These are phyloP conservation scores for Calonectria pseudoreteaudii DNA, from an alignment of 2,329 filamentous ascomycete species.

Conservation along the genomic window DNA sequence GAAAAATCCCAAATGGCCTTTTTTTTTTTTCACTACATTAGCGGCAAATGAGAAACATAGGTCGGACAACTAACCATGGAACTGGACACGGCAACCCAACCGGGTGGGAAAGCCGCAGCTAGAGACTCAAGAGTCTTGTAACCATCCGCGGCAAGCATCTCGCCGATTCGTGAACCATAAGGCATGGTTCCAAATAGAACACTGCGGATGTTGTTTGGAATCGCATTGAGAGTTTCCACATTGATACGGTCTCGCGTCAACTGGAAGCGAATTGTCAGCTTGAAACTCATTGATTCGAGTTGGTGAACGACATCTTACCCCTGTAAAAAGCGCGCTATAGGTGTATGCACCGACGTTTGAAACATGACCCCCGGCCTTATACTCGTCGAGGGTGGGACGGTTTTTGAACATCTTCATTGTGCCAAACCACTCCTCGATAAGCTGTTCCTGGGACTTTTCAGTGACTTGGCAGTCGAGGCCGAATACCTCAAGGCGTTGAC, in stretches of 20 bases:
- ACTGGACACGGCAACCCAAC: slow-evolving; percentile 39
- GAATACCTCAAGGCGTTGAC: background rate
- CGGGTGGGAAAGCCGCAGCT: slow-evolving; percentile 33
- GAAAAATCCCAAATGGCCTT: slow-evolving; percentile 46
- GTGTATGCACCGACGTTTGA: slow-evolving; percentile 15
- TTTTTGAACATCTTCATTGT: background rate
- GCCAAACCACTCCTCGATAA: background rate
- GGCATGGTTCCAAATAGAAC: slow-evolving; percentile 24
- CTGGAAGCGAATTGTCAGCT: slow-evolving; percentile 7
- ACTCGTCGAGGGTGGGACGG: background rate
- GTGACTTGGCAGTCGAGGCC: background rate
- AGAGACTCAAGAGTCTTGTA: slow-evolving; percentile 36
- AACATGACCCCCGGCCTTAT: background rate
- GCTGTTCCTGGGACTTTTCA: background rate
- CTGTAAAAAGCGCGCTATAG: background rate
- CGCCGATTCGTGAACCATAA: slow-evolving; percentile 24
- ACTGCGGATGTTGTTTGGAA: background rate
- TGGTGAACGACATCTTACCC: background rate
- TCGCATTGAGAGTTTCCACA: background rate
- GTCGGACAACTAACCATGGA: slow-evolving; percentile 36
- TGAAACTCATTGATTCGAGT: background rate
- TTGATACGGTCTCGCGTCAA: background rate
- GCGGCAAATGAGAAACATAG: background rate
- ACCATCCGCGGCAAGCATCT: slow-evolving; percentile 34
- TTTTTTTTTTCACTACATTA: background rate